Percentiles rank a stretch among this genome's conserved stretches.
These are phyloP conservation scores for Vachellia pachyceras DNA, from an alignment of 306 rosid genomes.

Conservation along the genomic window DNA sequence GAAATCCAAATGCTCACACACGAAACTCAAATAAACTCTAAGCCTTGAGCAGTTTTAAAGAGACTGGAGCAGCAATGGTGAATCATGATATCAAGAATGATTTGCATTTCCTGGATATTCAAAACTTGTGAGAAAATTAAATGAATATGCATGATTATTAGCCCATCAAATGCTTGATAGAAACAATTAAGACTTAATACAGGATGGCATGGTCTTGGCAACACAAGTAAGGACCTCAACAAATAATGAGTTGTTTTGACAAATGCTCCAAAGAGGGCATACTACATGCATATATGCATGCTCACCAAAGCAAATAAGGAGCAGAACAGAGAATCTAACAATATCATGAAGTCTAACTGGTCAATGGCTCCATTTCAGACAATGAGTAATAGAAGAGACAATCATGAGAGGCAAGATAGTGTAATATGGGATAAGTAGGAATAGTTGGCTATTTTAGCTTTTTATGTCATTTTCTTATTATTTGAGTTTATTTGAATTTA, in stretches of 20 bases:
- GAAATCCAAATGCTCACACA: conserved; percentile 53
- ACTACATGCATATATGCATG: not conserved
- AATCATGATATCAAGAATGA: conserved; percentile 43
- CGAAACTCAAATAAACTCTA: conserved; percentile 46
- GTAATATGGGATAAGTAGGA: too few relatives aligned
- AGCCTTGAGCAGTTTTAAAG: conserved; percentile 42
- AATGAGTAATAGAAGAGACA: not conserved
- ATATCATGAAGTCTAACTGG: not conserved
- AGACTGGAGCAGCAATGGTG: conserved; percentile 26
- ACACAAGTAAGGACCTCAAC: conserved; percentile 10
- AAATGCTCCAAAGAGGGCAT: not conserved
- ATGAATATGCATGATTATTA: not conserved
- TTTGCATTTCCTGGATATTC: conserved; percentile 55
- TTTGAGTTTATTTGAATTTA: too few relatives aligned
- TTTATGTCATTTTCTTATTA: too few relatives aligned
- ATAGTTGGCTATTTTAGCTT: too few relatives aligned
- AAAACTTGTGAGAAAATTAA: conserved; percentile 32
- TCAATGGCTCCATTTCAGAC: not conserved
- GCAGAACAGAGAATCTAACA: not conserved
- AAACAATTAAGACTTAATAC: not conserved
- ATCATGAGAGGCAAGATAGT: not conserved
- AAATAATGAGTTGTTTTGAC: not conserved
- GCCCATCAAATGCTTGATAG: not conserved
- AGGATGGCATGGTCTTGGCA: not conserved
- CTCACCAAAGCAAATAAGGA: not conserved